These are phyloP conservation scores for Leccinum incarnatum DNA, from an alignment of 768 basidiomycete genomes.

Conservation along the genomic window DNA sequence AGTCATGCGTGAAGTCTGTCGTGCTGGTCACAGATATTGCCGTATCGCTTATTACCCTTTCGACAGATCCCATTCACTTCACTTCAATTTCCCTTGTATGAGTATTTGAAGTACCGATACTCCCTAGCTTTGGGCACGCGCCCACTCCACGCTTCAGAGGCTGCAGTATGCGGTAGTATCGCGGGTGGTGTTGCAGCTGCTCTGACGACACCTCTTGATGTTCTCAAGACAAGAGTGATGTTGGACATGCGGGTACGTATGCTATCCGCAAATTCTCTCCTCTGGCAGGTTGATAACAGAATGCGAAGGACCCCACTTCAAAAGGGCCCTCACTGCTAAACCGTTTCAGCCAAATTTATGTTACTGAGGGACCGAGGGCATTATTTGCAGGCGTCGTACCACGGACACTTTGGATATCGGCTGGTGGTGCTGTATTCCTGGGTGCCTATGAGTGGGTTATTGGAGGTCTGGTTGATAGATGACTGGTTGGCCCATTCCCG, in stretches of 20 bases:
- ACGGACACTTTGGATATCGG: constrained; percentile 93
- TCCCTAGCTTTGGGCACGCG: constrained; percentile 53
- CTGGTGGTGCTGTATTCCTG: constrained; percentile 94
- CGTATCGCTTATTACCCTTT: constrained; percentile 6
- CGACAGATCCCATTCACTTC: constrained; percentile 92
- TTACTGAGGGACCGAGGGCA: constrained; percentile 65
- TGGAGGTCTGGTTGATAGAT: constrained; percentile 41
- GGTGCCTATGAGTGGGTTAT: constrained; percentile 92
- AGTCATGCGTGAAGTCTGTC: constrained; percentile 58
- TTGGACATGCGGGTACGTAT: constrained; percentile 74
- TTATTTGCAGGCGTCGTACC: constrained; percentile 88
- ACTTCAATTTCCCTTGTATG: constrained; percentile 94
- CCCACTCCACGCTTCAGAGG: constrained; percentile 65
- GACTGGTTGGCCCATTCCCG: neutral
- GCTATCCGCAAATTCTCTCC: neutral
- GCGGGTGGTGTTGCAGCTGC: constrained; percentile 91
- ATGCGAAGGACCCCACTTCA: constrained; percentile 46
- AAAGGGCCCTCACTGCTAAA: constrained; percentile 52
- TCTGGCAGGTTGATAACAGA: neutral
- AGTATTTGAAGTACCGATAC: constrained; percentile 71
- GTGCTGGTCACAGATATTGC: neutral
- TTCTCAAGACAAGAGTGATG: constrained; percentile 97
- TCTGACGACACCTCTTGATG: constrained; percentile 91
- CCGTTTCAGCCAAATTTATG: constrained; percentile 66
- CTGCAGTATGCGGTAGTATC: constrained; percentile 85